Conservation (phyloP, 2,329 filamentous ascomycete species). For the Cordyceps cateniannulata region DNA sequence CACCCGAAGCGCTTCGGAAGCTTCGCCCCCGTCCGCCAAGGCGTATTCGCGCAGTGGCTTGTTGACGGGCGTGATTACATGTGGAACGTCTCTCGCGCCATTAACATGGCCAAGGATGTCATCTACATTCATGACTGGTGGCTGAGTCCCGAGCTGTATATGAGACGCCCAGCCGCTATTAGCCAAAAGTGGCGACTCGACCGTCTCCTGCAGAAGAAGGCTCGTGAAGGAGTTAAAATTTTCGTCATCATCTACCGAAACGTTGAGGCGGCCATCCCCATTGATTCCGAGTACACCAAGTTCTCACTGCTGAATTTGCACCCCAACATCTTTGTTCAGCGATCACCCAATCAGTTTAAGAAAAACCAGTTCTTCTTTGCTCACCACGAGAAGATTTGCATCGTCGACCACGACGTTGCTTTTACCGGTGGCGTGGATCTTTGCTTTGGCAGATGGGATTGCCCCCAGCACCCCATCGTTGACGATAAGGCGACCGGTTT, state of each 20-base stretch:
- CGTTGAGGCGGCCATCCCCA: slow-evolving; percentile 93
- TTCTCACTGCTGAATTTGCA: slow-evolving; percentile 92
- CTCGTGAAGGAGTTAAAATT: slow-evolving; percentile 90
- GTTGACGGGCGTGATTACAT: slow-evolving; percentile 97
- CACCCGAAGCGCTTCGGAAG: slow-evolving; percentile 82
- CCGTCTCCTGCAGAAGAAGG: slow-evolving; percentile 86
- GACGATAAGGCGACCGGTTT: slow-evolving; percentile 96
- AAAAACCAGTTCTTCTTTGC: slow-evolving; percentile 99
- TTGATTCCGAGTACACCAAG: slow-evolving; percentile 97
- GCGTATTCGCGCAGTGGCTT: slow-evolving; percentile 90
- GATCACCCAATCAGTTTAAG: slow-evolving; percentile 94
- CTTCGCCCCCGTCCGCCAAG: slow-evolving; percentile 81
- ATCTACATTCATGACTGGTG: slow-evolving; percentile 99
- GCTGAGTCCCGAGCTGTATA: slow-evolving; percentile 92
- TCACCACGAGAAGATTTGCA: slow-evolving; percentile 96
- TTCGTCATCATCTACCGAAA: slow-evolving; percentile 98
- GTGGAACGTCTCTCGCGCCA: slow-evolving; percentile 97
- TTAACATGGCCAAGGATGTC: slow-evolving; percentile 94
- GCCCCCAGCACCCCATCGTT: slow-evolving; percentile 80
- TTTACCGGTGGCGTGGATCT: slow-evolving; percentile 95
- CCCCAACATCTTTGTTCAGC: slow-evolving; percentile 91
- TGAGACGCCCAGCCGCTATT: slow-evolving; percentile 87
- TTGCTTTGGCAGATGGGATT: slow-evolving; percentile 97
- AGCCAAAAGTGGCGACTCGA: slow-evolving; percentile 98
- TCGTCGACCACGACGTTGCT: slow-evolving; percentile 92